Evolutionary conservation across 768 basidiomycete species (phyloP).

Genomic region (Suillus occidentalis): DNA sequence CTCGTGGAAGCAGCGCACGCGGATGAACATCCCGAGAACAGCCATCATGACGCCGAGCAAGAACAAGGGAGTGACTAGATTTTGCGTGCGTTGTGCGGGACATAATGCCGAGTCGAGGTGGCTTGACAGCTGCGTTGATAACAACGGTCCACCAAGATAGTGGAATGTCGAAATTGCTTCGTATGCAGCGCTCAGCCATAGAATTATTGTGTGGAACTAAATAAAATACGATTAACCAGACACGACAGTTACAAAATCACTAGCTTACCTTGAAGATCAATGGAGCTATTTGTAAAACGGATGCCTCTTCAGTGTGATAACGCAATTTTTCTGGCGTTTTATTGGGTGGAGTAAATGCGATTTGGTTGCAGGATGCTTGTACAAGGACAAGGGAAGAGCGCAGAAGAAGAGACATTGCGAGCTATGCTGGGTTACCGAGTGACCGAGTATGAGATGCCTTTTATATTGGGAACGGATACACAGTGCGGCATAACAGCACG

Average conservation of each 20-base stretch:
- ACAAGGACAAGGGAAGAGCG: slow-evolving; percentile 48
- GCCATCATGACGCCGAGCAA: slow-evolving; percentile 44
- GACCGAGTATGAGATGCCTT: slow-evolving; percentile 7
- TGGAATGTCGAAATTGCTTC: slow-evolving; percentile 48
- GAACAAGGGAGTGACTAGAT: slow-evolving; percentile 44
- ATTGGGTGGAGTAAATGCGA: slow-evolving; percentile 58
- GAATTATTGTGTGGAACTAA: slow-evolving; percentile 49
- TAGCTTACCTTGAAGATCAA: slow-evolving; percentile 50
- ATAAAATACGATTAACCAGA: neutral
- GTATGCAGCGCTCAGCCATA: slow-evolving; percentile 50
- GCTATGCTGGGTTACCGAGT: neutral
- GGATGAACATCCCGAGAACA: slow-evolving; percentile 46
- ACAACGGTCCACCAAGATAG: slow-evolving; percentile 27
- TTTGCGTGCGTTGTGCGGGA: slow-evolving; percentile 24
- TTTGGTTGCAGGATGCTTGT: slow-evolving; percentile 51
- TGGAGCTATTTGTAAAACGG: slow-evolving; percentile 56
- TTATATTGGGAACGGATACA: slow-evolving; percentile 18
- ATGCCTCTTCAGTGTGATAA: slow-evolving; percentile 53
- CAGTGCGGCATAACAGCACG: neutral
- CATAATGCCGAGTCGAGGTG: slow-evolving; percentile 36
- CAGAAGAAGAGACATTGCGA: slow-evolving; percentile 44
- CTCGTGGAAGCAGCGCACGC: slow-evolving; percentile 52
- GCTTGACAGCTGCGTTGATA: slow-evolving; percentile 35
- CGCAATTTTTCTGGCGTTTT: slow-evolving; percentile 49
- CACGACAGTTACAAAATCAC: neutral